Evolutionary conservation across 768 basidiomycete species (phyloP).

Genomic region (Boletus vermiculosoides): DNA sequence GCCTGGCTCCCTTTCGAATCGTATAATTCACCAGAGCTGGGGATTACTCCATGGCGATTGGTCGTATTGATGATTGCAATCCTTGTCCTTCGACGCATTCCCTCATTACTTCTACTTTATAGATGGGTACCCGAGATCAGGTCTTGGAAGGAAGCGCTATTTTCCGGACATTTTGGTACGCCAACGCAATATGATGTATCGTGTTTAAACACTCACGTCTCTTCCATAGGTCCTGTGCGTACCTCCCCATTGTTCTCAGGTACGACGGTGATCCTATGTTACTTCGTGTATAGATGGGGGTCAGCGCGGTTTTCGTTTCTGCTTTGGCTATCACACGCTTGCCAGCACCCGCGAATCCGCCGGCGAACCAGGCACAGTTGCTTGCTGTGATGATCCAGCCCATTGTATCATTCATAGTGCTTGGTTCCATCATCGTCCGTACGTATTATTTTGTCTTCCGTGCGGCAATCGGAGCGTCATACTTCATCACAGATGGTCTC

Average conservation of each 20-base stretch:
- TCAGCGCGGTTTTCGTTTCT: slow-evolving; percentile 87
- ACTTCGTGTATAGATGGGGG: slow-evolving; percentile 67
- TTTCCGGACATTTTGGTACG: slow-evolving; percentile 87
- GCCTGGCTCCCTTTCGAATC: slow-evolving; percentile 76
- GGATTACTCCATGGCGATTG: slow-evolving; percentile 70
- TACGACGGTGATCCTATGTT: not conserved
- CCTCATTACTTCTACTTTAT: slow-evolving; percentile 73
- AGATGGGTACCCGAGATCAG: slow-evolving; percentile 84
- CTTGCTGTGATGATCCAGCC: slow-evolving; percentile 75
- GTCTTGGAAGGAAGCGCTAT: slow-evolving; percentile 83
- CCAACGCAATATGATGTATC: slow-evolving; percentile 4
- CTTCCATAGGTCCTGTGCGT: slow-evolving; percentile 51
- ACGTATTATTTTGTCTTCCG: slow-evolving; percentile 26
- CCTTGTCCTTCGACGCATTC: slow-evolving; percentile 76
- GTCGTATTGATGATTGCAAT: slow-evolving; percentile 65
- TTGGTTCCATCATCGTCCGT: slow-evolving; percentile 85
- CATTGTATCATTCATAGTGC: slow-evolving; percentile 84
- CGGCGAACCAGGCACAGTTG: slow-evolving; percentile 65
- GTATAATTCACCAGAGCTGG: slow-evolving; percentile 56
- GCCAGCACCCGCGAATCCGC: slow-evolving; percentile 55
- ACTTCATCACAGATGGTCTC: slow-evolving; percentile 51
- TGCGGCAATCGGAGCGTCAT: not conserved
- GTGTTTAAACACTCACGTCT: slow-evolving; percentile 1
- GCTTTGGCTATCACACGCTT: slow-evolving; percentile 66
- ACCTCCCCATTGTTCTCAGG: not conserved